Base-by-base conservation (phyloP, 2,329 filamentous ascomycete species). In the Arthrinium puccinioides region DNA sequence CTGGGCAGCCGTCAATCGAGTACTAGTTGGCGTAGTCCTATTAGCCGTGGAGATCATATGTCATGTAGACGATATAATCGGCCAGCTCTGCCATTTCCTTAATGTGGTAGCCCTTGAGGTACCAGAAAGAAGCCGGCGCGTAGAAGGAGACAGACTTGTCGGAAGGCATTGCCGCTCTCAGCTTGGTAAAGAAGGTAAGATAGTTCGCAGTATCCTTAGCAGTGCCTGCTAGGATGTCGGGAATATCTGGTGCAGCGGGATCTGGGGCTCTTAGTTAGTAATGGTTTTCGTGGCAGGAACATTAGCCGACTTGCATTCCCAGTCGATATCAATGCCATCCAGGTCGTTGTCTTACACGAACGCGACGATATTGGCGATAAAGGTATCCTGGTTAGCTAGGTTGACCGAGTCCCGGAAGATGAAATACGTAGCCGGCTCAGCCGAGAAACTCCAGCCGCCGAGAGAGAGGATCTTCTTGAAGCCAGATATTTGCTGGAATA, bases 361-460 rank as follows among this genome's bases (percentile, higher is more conserved):
- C 10, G 37, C 25, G 11, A 37, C 32, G 9, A 45, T 25, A 27
- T 42, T 41, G n/a, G 30, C 37, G 9, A 21, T 31, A 25, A 41
- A 21, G 1, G 18, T 53, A 18, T 43, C 33, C 3, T 55, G 49
- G 29, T 66, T 62, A 1, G 33, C 53, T 2, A 45, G 23, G 33
- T 13, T 38, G 2, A 57, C 51, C 11, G 36, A 56, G 6, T 59
- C 31, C 1, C 60, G 49, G 34, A 65, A 53, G 19, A 63, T 58
- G 10, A 32, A 14, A 36, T 52, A 62, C 1, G 58, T 60, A 7
- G 20, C 40, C 1, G 47, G 38, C 7, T 51, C 44, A 1, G 60
- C 65, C 1, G 51, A 58, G 40, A 60, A 62, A 1, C 37, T 46
- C 63, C 62, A 66, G n/a, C 63, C 62, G n/a, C 63, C 62, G 37